These are phyloP conservation scores for Fusarium duplospermum DNA, from an alignment of 2,329 filamentous ascomycete species.

Conservation along the genomic window DNA sequence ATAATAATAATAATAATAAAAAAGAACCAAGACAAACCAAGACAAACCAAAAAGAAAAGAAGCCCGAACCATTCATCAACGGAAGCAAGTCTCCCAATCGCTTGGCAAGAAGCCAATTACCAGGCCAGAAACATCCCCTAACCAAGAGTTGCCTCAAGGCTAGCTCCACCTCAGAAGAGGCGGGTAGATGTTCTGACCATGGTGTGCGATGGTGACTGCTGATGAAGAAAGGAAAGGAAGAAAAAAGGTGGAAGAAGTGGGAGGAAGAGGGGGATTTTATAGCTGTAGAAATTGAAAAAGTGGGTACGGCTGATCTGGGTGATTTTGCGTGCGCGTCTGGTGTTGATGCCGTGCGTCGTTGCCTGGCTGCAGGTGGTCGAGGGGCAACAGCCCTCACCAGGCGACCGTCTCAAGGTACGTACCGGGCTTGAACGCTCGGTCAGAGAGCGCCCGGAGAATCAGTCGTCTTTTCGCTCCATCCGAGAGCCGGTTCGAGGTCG, in stretches of 20 bases:
- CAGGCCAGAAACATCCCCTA: neutral
- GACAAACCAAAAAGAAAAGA: neutral
- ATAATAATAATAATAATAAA: no score
- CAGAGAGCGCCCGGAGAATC: neutral
- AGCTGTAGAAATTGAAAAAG: constrained; percentile 3
- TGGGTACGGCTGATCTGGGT: constrained; percentile 23
- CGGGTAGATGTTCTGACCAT: neutral
- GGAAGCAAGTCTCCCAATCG: neutral
- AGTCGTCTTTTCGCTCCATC: neutral
- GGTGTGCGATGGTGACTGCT: neutral
- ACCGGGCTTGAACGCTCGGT: neutral
- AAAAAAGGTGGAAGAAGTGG: neutral
- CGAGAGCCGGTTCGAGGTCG: neutral
- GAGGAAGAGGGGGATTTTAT: constrained; percentile 18
- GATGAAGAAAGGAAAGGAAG: constrained; percentile 3
- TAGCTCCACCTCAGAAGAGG: neutral
- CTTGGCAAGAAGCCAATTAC: neutral
- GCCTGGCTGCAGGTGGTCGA: neutral
- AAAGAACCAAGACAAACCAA: neutral
- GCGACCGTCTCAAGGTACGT: neutral
- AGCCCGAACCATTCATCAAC: neutral
- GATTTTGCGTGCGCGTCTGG: neutral
- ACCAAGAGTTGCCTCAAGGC: neutral
- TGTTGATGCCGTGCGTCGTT: neutral
- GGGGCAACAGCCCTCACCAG: neutral